Percentiles rank a stretch among this genome's conserved stretches.
These are phyloP conservation scores for Phanerodontia chrysosporium DNA, from an alignment of 768 basidiomycete genomes.

Conservation along the genomic window DNA sequence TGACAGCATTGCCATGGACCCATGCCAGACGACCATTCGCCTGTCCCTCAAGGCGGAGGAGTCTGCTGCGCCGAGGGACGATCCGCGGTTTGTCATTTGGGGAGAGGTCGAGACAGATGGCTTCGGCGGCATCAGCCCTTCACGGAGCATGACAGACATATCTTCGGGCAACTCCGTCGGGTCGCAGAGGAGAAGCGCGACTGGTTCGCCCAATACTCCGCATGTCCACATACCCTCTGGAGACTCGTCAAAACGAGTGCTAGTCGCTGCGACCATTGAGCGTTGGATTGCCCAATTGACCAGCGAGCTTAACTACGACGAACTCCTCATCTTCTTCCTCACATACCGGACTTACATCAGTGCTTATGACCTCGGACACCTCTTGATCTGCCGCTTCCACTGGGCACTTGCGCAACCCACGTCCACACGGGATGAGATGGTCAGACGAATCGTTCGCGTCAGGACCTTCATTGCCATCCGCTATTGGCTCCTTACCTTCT, in stretches of 20 bases:
- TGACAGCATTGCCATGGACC: constrained; percentile 56
- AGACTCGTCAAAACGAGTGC: constrained; percentile 39
- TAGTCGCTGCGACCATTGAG: constrained; percentile 90
- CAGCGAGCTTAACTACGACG: constrained; percentile 80
- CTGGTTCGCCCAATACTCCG: constrained; percentile 21
- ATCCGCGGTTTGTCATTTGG: constrained; percentile 92
- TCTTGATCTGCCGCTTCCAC: constrained; percentile 84
- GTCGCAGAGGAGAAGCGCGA: constrained; percentile 34
- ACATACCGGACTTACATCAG: constrained; percentile 85
- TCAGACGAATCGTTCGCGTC: constrained; percentile 75
- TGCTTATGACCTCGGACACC: constrained; percentile 72
- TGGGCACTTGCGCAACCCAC: constrained; percentile 66
- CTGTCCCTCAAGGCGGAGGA: constrained; percentile 65
- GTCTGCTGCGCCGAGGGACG: constrained; percentile 72
- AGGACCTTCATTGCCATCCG: constrained; percentile 87
- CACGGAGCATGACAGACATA: constrained; percentile 35
- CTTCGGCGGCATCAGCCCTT: constrained; percentile 33
- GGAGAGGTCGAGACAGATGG: constrained; percentile 46
- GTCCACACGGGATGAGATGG: constrained; percentile 59
- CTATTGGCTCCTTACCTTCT: constrained; percentile 90
- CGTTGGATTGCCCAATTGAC: constrained; percentile 92
- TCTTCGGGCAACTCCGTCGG: constrained; percentile 34
- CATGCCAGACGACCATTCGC: constrained; percentile 60
- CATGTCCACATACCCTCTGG: constrained; percentile 22
- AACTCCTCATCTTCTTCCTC: constrained; percentile 86